Conservation (phyloP, 2,329 filamentous ascomycete species). For the Penicillium psychrosexuale region DNA sequence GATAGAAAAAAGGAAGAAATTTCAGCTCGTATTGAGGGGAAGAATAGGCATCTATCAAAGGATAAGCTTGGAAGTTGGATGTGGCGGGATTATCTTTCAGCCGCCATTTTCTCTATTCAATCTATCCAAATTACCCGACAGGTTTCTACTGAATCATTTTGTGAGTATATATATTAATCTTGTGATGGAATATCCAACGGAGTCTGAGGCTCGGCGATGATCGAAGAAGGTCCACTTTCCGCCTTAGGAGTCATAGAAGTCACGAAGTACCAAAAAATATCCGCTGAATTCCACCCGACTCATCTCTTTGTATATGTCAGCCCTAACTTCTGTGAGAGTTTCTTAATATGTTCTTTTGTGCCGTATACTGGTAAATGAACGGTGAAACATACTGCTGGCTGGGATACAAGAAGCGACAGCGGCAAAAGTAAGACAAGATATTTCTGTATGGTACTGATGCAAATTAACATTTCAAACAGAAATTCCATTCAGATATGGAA, state of each 20-base stretch:
- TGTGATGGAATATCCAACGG: not conserved
- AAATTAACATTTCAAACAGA: not conserved
- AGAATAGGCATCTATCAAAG: not conserved
- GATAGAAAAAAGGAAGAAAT: not conserved
- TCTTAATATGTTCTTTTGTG: constrained; percentile 29
- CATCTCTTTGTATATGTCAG: too few species aligned
- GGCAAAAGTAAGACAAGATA: not conserved
- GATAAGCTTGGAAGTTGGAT: not conserved
- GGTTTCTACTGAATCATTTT: not conserved
- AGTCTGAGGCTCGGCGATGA: not conserved
- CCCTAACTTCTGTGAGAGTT: too few species aligned
- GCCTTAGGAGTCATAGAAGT: not conserved
- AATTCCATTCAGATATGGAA: too few species aligned
- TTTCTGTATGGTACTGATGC: not conserved
- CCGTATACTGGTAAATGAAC: constrained; percentile 34
- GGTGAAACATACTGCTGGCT: not conserved
- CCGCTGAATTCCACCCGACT: not conserved
- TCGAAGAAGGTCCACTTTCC: not conserved
- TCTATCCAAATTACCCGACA: not conserved
- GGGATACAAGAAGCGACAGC: not conserved
- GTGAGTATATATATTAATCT: not conserved
- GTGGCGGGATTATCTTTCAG: not conserved
- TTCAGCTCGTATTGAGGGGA: not conserved
- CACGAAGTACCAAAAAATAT: not conserved
- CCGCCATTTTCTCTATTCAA: not conserved